Percentiles rank a stretch among this genome's conserved stretches.
Evolutionary conservation across 192 early-diverging fungal species (phyloP).

Genomic region (Phlyctochytrium arcticum): DNA sequence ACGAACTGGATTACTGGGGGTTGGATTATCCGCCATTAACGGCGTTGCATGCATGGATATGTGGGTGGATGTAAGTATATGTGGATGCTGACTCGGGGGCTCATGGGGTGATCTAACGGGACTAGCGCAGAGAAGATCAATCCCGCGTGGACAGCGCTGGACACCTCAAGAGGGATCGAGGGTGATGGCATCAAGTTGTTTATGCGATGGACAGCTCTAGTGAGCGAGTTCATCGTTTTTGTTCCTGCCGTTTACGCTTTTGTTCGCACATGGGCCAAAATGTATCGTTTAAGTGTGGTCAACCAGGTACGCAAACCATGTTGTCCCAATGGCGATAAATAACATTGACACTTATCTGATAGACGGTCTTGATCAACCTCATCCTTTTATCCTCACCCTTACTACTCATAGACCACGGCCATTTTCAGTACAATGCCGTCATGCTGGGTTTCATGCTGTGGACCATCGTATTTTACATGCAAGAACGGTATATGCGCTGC

Average conservation of each 20-base stretch:
- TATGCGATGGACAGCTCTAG: constrained; percentile 80
- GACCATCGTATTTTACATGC: constrained; percentile 64
- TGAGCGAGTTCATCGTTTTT: constrained; percentile 72
- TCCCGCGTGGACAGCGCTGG: constrained; percentile 80
- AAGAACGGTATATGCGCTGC: constrained; percentile 62
- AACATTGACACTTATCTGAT: background rate
- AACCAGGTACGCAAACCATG: background rate
- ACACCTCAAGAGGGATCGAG: constrained; percentile 82
- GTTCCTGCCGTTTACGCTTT: constrained; percentile 73
- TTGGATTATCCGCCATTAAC: constrained; percentile 97
- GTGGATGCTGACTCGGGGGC: background rate
- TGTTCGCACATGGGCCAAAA: constrained; percentile 33
- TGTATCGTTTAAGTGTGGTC: no score
- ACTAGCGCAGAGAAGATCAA: constrained; percentile 74
- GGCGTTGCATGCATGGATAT: constrained; percentile 87
- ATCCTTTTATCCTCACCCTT: constrained; percentile 80
- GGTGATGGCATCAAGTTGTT: constrained; percentile 71
- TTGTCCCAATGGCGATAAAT: constrained; percentile 4
- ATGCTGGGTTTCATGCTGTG: constrained; percentile 92
- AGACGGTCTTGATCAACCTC: constrained; percentile 47
- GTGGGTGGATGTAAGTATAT: constrained; percentile 67
- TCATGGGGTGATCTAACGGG: background rate
- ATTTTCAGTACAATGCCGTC: constrained; percentile 96
- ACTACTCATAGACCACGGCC: constrained; percentile 92
- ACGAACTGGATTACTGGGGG: constrained; percentile 86